These are phyloP conservation scores for Puccinia horiana DNA, from an alignment of 1,284 basidiomycete genomes.

Conservation along the genomic window DNA sequence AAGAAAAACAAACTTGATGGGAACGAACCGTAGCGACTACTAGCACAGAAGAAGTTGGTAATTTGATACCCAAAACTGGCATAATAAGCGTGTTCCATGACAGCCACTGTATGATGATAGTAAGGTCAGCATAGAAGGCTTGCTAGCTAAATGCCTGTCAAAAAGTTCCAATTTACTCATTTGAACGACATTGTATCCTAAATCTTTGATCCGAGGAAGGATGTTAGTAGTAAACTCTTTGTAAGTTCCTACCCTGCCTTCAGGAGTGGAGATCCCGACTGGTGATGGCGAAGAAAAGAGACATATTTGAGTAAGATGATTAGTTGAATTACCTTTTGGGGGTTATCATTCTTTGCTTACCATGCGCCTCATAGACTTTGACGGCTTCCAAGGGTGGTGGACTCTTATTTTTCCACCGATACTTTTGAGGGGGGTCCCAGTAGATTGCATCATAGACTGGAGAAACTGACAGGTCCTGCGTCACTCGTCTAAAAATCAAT, in stretches of 20 bases:
- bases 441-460: constrained; percentile 95
- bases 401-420: constrained; percentile 77
- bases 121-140: background rate
- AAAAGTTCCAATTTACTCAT: constrained; percentile 59
- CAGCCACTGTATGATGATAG: constrained; percentile 57
- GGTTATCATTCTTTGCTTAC: constrained; percentile 55
- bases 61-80: constrained; percentile 99
- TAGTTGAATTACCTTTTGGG: background rate
- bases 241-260: constrained; percentile 85
- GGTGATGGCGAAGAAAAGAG: background rate
- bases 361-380: constrained; percentile 93
- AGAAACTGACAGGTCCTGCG: constrained; percentile 85
- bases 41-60: constrained; percentile 95
- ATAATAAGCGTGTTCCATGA: constrained; percentile 99
- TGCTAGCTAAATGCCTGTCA: background rate
- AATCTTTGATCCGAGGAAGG: constrained; percentile 80
- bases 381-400: constrained; percentile 68
- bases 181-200: constrained; percentile 96
- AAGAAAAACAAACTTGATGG: background rate
- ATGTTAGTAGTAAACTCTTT: constrained; percentile 87
- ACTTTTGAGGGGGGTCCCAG: constrained; percentile 85
- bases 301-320: background rate
- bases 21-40: constrained; percentile 73
- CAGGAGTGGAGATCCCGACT: constrained; percentile 91
- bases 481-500: constrained; percentile 70